Base-by-base conservation (phyloP, 2,329 filamentous ascomycete genomes). In the Paradendryphiella salina region DNA sequence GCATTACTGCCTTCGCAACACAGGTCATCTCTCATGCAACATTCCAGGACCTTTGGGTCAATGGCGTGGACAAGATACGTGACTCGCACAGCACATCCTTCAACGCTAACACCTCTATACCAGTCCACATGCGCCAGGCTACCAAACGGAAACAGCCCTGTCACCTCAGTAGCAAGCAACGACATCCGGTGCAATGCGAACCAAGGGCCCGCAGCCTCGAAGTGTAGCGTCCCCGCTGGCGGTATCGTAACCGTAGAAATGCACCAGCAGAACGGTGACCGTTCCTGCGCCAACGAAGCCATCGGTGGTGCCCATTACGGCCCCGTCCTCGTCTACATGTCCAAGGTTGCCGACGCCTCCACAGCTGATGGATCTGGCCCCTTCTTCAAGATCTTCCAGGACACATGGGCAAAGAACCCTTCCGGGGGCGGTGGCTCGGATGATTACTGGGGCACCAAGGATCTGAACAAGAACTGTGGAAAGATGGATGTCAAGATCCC, bases 321-420 rank as follows among this genome's bases (percentile, higher is more conserved):
- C 6, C 56, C 54, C 7, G 54, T 59, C 3, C 46, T 54, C 7
- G 56, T 52, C 5, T 83, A 80, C 70, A 55, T 74, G 54, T 75
- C 74, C 50, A 68, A 67, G 46, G 75, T 73, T 26, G 78, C 79
- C 61, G 68, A 72, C 13, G 67, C 74, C 13, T 80, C 79, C 60
- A 77, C 79, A 55, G 80, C 81, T 21, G 77, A 78, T 53, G 75
- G 77, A 35, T 75, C 76, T 44, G 71, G 76, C 14, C 69, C 71
- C 42, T 84, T 80, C 79, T 84, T 84, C 77, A 84, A 83, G 75
- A 56, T 84, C 57, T 80, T 82, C 61, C 73, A 83, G 69, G 77
- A 77, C 64, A 76, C 77, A 2, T 77, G 77, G 67, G 81, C 76
- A 26, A 71, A 80, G 56, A 76, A 70, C 32, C 73, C 76, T 3